phyloP scores from a whole-genome alignment of 257 asterid genomes.

The Capsicum rhomboideum region DNA sequence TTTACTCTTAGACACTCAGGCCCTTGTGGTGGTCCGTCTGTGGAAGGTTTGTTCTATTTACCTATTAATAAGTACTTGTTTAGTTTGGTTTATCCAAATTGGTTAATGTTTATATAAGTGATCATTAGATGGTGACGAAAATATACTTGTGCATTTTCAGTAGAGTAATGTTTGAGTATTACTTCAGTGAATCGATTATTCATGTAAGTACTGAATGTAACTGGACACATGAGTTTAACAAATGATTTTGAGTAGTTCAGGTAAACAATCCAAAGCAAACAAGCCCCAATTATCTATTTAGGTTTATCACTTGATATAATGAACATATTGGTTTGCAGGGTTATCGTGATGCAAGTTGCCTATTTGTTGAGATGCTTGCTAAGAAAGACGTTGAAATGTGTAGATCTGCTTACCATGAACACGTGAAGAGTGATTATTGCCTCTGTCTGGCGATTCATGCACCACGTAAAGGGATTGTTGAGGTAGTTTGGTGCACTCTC shows the following conservation, averaged over 20 bases:
- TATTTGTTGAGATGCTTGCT: conserved; percentile 90
- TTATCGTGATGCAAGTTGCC: conserved; percentile 95
- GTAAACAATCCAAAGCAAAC: background rate
- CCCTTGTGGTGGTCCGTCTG: conserved; percentile 83
- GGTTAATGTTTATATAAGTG: background rate
- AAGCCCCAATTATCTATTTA: background rate
- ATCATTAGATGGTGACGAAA: background rate
- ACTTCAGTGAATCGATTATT: background rate
- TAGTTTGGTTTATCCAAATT: background rate
- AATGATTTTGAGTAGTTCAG: background rate
- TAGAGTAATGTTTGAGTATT: background rate
- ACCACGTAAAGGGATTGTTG: conserved; percentile 90
- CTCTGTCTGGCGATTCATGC: conserved; percentile 97
- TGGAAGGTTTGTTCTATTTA: conserved; percentile 64
- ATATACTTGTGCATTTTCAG: background rate
- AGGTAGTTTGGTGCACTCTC: conserved; percentile 40
- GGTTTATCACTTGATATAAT: background rate
- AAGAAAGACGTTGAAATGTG: conserved; percentile 37
- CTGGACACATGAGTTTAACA: background rate
- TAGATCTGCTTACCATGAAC: conserved; percentile 26
- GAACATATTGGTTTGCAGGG: conserved; percentile 44
- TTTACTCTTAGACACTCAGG: conserved; percentile 91
- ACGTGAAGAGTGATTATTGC: conserved; percentile 68
- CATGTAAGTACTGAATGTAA: background rate
- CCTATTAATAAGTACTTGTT: background rate